Percentiles rank a stretch among this genome's conserved stretches.
Evolutionary conservation across 106 monocot genomes (phyloP).

Genomic region (Apostasia ramifera): DNA sequence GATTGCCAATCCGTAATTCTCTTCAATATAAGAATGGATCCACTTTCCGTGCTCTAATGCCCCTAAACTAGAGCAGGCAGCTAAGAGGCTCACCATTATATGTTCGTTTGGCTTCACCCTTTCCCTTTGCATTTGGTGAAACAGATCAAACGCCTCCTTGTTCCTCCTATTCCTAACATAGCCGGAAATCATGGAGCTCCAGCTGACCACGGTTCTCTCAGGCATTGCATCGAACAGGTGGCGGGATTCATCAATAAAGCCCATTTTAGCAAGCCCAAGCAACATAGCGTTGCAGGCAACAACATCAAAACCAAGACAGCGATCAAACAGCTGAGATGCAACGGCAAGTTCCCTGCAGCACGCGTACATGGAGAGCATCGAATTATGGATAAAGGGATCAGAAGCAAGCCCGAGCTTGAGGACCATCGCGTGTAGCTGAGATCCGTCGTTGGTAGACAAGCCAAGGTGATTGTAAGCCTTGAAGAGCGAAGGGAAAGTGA

Average conservation of each 20-base stretch:
- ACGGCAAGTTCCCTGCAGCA: constrained; percentile 15
- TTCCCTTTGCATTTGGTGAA: constrained; percentile 21
- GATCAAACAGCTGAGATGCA: constrained; percentile 18
- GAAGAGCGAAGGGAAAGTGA: constrained; percentile 51
- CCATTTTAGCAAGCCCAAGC: constrained; percentile 23
- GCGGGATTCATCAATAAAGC: constrained; percentile 8
- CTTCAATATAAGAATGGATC: constrained; percentile 28
- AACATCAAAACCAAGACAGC: constrained; percentile 17
- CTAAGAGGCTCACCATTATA: constrained; percentile 37
- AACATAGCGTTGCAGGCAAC: constrained; percentile 57
- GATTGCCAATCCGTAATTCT: constrained; percentile 11
- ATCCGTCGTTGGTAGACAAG: constrained; percentile 1
- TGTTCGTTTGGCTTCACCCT: constrained; percentile 19
- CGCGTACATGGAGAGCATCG: constrained; percentile 52
- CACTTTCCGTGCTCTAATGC: constrained; percentile 57
- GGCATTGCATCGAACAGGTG: constrained; percentile 50
- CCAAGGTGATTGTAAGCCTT: constrained; percentile 20
- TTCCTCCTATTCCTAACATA: constrained; percentile 29
- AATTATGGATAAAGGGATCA: constrained; percentile 29
- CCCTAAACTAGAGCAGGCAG: constrained; percentile 28
- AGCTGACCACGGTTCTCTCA: constrained; percentile 20
- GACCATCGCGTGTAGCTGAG: constrained; percentile 39
- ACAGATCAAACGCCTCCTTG: constrained; percentile 24
- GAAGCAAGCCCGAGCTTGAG: constrained; percentile 37
- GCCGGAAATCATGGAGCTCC: constrained; percentile 56